Conservation (phyloP, 2,329 filamentous ascomycete species). For the Polychaeton citri region DNA sequence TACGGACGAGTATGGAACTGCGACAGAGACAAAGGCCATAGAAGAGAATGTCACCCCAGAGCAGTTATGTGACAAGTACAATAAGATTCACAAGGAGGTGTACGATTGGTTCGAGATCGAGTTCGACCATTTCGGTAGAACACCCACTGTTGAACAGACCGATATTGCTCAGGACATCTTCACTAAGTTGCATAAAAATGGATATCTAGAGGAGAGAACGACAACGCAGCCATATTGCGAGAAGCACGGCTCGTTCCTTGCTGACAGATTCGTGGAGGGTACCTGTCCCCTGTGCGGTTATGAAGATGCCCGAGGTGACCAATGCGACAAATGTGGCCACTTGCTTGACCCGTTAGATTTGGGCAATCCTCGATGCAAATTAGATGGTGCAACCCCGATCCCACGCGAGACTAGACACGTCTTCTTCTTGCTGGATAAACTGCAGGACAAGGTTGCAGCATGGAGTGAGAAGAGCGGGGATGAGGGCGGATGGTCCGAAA, state of each 20-base stretch:
- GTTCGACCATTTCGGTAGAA: conserved; percentile 91
- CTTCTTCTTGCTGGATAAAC: conserved; percentile 72
- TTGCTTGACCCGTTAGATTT: conserved; percentile 42
- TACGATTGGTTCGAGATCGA: conserved; percentile 94
- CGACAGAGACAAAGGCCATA: conserved; percentile 88
- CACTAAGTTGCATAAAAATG: conserved; percentile 72
- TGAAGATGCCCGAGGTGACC: conserved; percentile 38
- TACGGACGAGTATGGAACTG: conserved; percentile 89
- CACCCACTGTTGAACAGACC: conserved; percentile 77
- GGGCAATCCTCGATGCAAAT: conserved; percentile 79
- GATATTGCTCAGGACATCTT: conserved; percentile 91
- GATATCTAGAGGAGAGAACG: conserved; percentile 72
- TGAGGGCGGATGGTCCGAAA: conserved; percentile 64
- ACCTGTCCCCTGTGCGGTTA: conserved; percentile 57
- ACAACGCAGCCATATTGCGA: conserved; percentile 88
- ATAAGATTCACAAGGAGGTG: conserved; percentile 75
- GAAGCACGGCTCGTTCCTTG: conserved; percentile 48
- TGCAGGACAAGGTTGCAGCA: conserved; percentile 61
- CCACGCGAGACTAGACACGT: conserved; percentile 77
- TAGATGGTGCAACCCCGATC: conserved; percentile 71
- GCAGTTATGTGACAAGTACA: conserved; percentile 84
- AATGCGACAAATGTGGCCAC: conserved; percentile 39
- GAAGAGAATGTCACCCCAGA: conserved; percentile 73
- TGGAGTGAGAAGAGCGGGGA: conserved; percentile 65
- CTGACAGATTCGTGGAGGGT: conserved; percentile 77